Conservation (phyloP, 768 basidiomycete species). For the Mycena chlorophos region DNA sequence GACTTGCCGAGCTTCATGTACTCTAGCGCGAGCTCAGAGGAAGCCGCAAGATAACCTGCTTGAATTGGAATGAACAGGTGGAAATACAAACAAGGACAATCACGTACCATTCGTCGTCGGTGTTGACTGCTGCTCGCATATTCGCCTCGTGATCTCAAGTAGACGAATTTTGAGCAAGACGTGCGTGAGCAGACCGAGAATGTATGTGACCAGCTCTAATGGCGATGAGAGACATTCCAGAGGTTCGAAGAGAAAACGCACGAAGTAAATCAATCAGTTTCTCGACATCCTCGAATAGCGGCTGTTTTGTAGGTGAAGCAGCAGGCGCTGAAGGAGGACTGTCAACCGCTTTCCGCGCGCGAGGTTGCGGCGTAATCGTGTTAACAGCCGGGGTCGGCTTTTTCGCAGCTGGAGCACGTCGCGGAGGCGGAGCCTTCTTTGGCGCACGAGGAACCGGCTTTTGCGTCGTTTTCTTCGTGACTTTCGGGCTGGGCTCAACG, state of each 20-base stretch:
- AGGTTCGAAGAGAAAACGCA: constrained; percentile 27
- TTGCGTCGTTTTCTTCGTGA: constrained; percentile 24
- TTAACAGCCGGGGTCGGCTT: constrained; percentile 23
- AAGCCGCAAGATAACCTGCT: constrained; percentile 63
- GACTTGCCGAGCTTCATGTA: constrained; percentile 77
- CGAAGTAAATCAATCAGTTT: constrained; percentile 42
- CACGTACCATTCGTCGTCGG: constrained; percentile 47
- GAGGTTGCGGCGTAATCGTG: constrained; percentile 48
- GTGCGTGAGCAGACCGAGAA: constrained; percentile 72
- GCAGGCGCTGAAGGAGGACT: constrained; percentile 25
- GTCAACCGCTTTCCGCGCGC: constrained; percentile 38
- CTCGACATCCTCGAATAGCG: constrained; percentile 41
- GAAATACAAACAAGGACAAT: neutral
- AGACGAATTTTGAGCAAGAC: constrained; percentile 65
- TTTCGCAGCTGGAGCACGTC: constrained; percentile 16
- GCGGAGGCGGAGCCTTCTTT: constrained; percentile 19
- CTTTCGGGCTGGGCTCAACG: constrained; percentile 14
- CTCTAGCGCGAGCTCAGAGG: constrained; percentile 74
- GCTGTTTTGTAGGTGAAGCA: constrained; percentile 15
- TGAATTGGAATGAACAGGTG: constrained; percentile 3
- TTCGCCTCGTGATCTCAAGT: constrained; percentile 60
- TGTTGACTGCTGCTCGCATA: constrained; percentile 53
- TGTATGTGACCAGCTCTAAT: constrained; percentile 55
- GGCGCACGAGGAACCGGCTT: constrained; percentile 28
- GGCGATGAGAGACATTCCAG: constrained; percentile 41